Conservation (phyloP, 495 filamentous ascomycete genomes). For the Coniosporium apollinis region DNA sequence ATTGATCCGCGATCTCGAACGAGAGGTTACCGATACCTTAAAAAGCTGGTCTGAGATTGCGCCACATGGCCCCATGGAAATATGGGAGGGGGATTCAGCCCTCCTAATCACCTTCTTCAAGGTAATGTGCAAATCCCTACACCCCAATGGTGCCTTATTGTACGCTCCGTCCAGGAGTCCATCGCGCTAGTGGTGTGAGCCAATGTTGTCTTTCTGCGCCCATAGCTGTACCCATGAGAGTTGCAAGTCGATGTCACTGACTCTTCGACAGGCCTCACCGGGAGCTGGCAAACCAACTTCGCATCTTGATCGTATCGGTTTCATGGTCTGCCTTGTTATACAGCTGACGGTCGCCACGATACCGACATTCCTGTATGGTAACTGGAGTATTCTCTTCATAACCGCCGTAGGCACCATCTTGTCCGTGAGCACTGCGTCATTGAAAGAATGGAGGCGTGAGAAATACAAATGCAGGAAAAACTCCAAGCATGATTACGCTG, state of each 20-base stretch:
- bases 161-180: not conserved
- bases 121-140: not conserved
- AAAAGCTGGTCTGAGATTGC: not conserved
- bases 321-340: not conserved
- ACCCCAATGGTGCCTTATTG: not conserved
- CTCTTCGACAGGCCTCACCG: not conserved
- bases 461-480: not conserved
- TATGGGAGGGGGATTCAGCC: not conserved
- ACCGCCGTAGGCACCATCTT: not conserved
- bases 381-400: not conserved
- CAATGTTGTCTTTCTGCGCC: too few relatives aligned
- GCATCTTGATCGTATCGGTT: not conserved
- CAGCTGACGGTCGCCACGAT: not conserved
- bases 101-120: not conserved
- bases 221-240: too few relatives aligned
- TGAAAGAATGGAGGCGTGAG: not conserved
- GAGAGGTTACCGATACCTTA: not conserved
- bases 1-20: not conserved
- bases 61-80: not conserved
- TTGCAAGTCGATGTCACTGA: too few relatives aligned
- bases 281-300: not conserved
- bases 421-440: not conserved
- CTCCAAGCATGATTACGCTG: not conserved
- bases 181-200: too few relatives aligned
- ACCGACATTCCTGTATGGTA: not conserved